These are phyloP conservation scores for Paracamarosporium sp. DNA, from an alignment of 2,329 filamentous ascomycete genomes.

Conservation along the genomic window DNA sequence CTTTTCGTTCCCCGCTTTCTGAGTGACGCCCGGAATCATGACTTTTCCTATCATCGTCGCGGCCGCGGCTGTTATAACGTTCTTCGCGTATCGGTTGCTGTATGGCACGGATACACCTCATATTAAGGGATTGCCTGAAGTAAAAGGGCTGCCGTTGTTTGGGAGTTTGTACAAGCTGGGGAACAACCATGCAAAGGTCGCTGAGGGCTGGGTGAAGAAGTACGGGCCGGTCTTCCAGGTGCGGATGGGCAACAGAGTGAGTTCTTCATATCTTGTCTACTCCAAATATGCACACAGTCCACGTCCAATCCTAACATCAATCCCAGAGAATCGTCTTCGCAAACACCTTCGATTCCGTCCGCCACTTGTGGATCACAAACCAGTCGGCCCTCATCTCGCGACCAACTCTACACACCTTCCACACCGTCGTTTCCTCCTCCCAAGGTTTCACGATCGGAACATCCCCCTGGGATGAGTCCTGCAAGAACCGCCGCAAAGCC, in stretches of 20 bases:
- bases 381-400: constrained; percentile 79
- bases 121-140: constrained; percentile 56
- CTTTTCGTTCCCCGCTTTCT: background rate
- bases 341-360: constrained; percentile 78
- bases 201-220: constrained; percentile 54
- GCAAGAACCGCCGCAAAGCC: constrained; percentile 77
- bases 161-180: constrained; percentile 56
- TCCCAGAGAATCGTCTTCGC: constrained; percentile 73
- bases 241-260: constrained; percentile 69
- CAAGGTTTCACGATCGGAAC: constrained; percentile 74
- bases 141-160: constrained; percentile 56
- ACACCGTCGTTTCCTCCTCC: constrained; percentile 56
- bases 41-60: constrained; percentile 51
- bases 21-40: constrained; percentile 26
- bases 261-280: constrained; percentile 8
- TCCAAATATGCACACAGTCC: background rate
- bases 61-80: constrained; percentile 49
- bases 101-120: constrained; percentile 56
- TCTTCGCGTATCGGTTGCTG: constrained; percentile 49
- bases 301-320: constrained; percentile 4
- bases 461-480: constrained; percentile 83
- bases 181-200: constrained; percentile 55
- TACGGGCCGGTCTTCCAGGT: constrained; percentile 60
- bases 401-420: constrained; percentile 79
- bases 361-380: constrained; percentile 78